Conservation (phyloP, 106 monocot genomes). For the Dioscorea zingiberensis region DNA sequence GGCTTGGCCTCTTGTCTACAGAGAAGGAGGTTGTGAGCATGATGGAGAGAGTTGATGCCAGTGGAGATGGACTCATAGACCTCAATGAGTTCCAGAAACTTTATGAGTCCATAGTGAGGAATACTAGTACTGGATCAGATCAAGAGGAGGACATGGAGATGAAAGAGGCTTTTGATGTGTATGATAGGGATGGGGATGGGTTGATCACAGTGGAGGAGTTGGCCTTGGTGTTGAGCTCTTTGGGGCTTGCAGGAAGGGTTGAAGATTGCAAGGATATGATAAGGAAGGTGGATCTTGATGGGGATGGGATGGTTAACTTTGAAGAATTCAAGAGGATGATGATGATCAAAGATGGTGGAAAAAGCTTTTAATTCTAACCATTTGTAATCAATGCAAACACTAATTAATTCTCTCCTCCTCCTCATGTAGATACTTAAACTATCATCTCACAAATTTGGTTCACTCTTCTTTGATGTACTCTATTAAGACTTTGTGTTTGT, state of each 20-base stretch:
- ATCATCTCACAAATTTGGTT: too few relatives aligned
- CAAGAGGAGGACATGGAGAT: slow-evolving; percentile 18
- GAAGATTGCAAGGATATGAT: slow-evolving; percentile 59
- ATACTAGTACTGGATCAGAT: too few relatives aligned
- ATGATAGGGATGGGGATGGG: slow-evolving; percentile 53
- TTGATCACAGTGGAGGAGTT: slow-evolving; percentile 57
- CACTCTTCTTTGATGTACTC: too few relatives aligned
- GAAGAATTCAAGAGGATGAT: slow-evolving; percentile 80
- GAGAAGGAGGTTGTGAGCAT: slow-evolving; percentile 21
- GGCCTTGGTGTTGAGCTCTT: slow-evolving; percentile 20
- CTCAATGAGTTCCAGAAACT: slow-evolving; percentile 40
- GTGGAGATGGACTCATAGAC: slow-evolving; percentile 49
- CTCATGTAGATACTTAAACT: too few relatives aligned
- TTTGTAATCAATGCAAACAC: too few relatives aligned
- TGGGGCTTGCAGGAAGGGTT: slow-evolving; percentile 27
- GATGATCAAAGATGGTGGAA: slow-evolving; percentile 13
- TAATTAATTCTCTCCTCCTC: too few relatives aligned
- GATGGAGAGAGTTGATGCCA: slow-evolving; percentile 35
- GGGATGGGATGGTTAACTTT: slow-evolving; percentile 63
- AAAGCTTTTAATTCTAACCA: not conserved
- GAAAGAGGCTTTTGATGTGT: slow-evolving; percentile 55
- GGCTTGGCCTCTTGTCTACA: slow-evolving; percentile 21
- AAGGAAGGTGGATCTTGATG: slow-evolving; percentile 49
- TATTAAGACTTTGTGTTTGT: too few relatives aligned
- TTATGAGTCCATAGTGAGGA: slow-evolving; percentile 16